Base-by-base conservation (phyloP, 768 basidiomycete species). In the Kwoniella sp. region DNA sequence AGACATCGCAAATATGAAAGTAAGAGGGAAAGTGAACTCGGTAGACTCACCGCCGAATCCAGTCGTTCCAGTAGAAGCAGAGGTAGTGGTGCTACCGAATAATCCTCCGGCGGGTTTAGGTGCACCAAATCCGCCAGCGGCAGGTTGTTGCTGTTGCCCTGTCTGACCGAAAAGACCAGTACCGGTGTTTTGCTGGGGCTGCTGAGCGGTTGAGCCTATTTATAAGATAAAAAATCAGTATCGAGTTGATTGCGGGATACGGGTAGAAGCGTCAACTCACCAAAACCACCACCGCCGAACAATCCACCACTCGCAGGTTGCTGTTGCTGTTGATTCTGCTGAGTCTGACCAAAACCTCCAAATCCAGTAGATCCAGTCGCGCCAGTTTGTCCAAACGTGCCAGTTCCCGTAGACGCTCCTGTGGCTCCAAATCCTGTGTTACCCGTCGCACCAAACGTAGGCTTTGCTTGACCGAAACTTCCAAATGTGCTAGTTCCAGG, bases 281-380 rank as follows among this genome's bases (percentile, higher is more conserved):
- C 68, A 33, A 72, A 69, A 40, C 75, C 62, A 56, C 69, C 54
- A 19, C 69, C 64, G 25, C 70, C 71, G 44, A 72, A 72, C 36
- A 70, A 50, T 27, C 73, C 71, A 21, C 77, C 68, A 40, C 71
- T 60, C 22, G 68, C 67, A 19, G 68, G 65, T 48, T 72, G 71
- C 36, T 65, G 68, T 29, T 71, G 76, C 57, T 83, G 82, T 53
- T 77, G 80, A 46, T 75, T 77, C 56, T 69, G 79, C 50, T 78
- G 74, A 26, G 53, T 66, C 29, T 76, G 69, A 1, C 77, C 75
- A 60, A 78, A 78, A 9, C 69, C 62, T 49, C 68, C 67, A 60
- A 74, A 73, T 47, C 68, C 78, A 55, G 77, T 68, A 22, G 76
- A 52, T 46, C 81, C 62, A 7, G 71, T 63, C 8, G 46, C 27